Evolutionary conservation across 768 basidiomycete species (phyloP), one percentile per base, ranked within the genome.

Genomic region (Leccinum longicurvipes): DNA sequence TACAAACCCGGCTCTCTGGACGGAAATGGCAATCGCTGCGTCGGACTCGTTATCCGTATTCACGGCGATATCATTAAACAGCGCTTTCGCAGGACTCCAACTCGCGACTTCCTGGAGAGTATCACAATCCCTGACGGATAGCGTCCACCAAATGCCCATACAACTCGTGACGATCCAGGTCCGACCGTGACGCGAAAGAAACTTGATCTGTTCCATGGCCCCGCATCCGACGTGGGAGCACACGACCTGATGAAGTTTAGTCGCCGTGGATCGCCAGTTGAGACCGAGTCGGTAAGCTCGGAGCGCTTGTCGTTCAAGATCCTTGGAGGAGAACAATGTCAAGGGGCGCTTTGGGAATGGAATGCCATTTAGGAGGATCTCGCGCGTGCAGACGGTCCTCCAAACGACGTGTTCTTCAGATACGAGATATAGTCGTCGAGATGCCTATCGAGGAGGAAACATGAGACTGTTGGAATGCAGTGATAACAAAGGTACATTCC

Each of bases 131-230:
- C 86, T 86, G 19, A 84, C 61, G 1, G 76, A 73, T 47, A 87
- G 60, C 17, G 75, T 72, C 39, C 82, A 82, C 86, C 86, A 88
- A 49, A 88, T 79, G 6, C 77, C 75, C 56, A 80, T 80, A 4
- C 82, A 83, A 9, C 83, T 74, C 7, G 81, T 81, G 53, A 85
- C 50, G 4, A 87, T 51, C 67, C 80, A 77, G 44, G 66, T 71
- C 7, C 73, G 76, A 1, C 68, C 75, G 36, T 68, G 67, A 6
- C 77, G 77, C 8, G 78, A 79, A 0, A 87, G 53, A 60, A 88
- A 82, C 14, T 74, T 78, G 15, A 87, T 73, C 11, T 82, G 76
- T 14, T 79, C 77, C 15, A 88, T 74, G 1, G 75, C 67, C 0
- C 77, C 79, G 27, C 74, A 74, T 41, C 69, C 74, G 25, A 72